Percentiles rank a stretch among this genome's conserved stretches.
Evolutionary conservation across 1,284 basidiomycete genomes (phyloP).

Genomic region (Sporisorium reilianum): DNA sequence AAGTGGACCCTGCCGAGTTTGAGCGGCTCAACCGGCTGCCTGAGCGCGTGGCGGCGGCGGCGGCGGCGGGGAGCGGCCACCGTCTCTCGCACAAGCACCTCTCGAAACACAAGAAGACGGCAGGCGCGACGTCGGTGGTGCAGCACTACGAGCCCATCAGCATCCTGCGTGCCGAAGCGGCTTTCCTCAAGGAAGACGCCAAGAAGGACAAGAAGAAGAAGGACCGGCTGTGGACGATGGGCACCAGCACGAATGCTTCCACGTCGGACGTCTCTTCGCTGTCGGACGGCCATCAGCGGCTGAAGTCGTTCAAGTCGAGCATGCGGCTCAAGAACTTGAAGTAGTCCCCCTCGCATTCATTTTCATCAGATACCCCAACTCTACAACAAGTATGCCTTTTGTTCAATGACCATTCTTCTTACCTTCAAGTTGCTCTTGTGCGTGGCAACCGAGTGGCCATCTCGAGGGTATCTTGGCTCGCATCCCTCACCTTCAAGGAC

Average conservation of each 20-base stretch:
- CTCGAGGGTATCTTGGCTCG: too few species aligned
- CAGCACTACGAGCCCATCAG: constrained; percentile 44
- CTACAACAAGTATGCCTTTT: background rate
- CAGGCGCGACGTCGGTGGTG: background rate
- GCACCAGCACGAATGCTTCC: constrained; percentile 16
- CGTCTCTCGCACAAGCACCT: constrained; percentile 28
- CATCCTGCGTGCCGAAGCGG: constrained; percentile 45
- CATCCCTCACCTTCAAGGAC: too few species aligned
- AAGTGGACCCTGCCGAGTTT: constrained; percentile 26
- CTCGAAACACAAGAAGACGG: constrained; percentile 30
- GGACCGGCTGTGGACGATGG: constrained; percentile 12
- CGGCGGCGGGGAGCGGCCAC: constrained; percentile 10
- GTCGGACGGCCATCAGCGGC: constrained; percentile 21
- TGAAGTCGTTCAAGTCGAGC: constrained; percentile 38
- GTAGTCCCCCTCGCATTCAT: constrained; percentile 11
- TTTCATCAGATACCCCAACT: constrained; percentile 4
- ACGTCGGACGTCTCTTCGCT: constrained; percentile 28
- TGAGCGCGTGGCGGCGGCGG: constrained; percentile 25
- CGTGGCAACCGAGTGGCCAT: too few species aligned
- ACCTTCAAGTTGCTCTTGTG: too few species aligned
- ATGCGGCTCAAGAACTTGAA: constrained; percentile 34
- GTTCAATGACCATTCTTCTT: too few species aligned
- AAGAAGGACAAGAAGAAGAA: constrained; percentile 33
- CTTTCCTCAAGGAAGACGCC: constrained; percentile 32
- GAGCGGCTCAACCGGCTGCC: constrained; percentile 39